These are phyloP conservation scores for Solanum corneliomulleri DNA, from an alignment of 257 asterid genomes.

Conservation along the genomic window DNA sequence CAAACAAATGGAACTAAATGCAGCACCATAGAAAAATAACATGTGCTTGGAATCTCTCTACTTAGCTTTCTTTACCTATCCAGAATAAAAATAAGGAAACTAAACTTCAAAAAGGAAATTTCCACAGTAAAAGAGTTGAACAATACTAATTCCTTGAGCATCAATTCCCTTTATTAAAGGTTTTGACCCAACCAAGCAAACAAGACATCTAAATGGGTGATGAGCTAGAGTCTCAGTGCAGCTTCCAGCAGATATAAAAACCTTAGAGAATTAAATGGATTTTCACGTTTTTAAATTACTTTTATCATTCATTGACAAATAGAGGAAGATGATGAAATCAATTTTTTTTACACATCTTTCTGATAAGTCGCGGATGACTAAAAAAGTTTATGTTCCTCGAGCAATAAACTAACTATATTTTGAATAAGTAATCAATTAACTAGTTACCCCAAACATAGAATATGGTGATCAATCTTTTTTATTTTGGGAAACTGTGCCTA, in stretches of 20 bases:
- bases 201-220: neutral
- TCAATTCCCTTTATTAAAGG: neutral
- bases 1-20: neutral
- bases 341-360: neutral
- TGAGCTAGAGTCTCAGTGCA: neutral
- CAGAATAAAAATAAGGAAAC: neutral
- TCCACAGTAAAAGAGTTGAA: neutral
- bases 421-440: neutral
- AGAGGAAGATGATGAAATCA: neutral
- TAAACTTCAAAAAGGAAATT: neutral
- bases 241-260: neutral
- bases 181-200: neutral
- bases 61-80: neutral
- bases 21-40: neutral
- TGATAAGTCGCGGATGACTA: neutral
- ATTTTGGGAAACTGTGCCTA: neutral
- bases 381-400: neutral
- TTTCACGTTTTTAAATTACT: neutral
- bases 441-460: neutral
- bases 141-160: neutral
- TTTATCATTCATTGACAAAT: neutral
- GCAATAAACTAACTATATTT: neutral
- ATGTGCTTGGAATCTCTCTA: neutral
- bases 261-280: neutral
- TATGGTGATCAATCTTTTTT: neutral